Conservation (phyloP, 768 basidiomycete genomes). For the Lanmaoa pseudosensibilis region DNA sequence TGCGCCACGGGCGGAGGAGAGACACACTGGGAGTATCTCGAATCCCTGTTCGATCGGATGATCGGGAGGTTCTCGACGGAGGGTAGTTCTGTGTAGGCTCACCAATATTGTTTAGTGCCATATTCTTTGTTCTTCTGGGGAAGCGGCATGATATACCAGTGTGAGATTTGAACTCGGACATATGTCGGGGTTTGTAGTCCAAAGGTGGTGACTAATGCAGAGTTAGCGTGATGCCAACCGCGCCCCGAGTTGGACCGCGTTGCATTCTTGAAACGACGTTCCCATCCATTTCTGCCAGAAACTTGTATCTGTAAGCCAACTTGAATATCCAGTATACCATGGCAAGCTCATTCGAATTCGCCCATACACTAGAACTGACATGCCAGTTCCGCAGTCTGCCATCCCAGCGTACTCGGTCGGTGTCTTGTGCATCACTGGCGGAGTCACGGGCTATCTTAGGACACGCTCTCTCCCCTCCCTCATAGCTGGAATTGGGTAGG, state of each 20-base stretch:
- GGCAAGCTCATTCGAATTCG: conserved; percentile 26
- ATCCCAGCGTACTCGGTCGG: conserved; percentile 81
- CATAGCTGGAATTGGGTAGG: conserved; percentile 78
- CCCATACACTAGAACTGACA: conserved; percentile 17
- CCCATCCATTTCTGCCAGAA: background rate
- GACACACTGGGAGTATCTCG: conserved; percentile 64
- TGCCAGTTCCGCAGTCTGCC: conserved; percentile 57
- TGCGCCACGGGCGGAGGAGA: background rate
- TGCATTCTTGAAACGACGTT: background rate
- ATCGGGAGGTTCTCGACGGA: background rate
- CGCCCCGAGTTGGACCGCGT: conserved; percentile 6
- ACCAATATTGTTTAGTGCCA: conserved; percentile 70
- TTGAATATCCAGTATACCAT: conserved; percentile 20
- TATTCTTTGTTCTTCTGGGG: conserved; percentile 71
- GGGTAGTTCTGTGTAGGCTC: conserved; percentile 16
- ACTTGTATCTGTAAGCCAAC: conserved; percentile 23
- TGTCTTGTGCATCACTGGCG: conserved; percentile 72
- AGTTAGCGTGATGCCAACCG: conserved; percentile 12
- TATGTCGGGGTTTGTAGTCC: background rate
- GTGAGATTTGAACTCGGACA: background rate
- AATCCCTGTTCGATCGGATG: conserved; percentile 50
- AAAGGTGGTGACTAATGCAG: background rate
- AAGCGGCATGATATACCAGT: conserved; percentile 33
- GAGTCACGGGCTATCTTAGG: conserved; percentile 66
- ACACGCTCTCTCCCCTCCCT: conserved; percentile 81